Evolutionary conservation across 352 stramenopile species (phyloP).

Genomic region (Peronospora belbahrii): DNA sequence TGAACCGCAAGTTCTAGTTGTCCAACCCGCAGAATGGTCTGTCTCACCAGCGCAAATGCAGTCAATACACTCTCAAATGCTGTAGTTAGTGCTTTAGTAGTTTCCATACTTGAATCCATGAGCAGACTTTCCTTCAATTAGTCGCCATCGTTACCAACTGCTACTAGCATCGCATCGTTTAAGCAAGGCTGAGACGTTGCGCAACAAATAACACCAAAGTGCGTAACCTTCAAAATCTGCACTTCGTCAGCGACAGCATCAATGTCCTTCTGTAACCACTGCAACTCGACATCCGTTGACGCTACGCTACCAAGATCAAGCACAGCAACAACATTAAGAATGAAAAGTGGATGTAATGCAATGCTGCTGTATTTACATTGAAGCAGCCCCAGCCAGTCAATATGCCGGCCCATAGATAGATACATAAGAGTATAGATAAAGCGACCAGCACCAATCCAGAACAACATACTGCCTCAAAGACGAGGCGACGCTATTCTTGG

Average conservation of each 20-base stretch:
- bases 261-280: background rate
- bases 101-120: no score
- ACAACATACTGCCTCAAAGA: background rate
- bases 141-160: no score
- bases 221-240: no score
- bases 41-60: no score
- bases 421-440: constrained; percentile 34
- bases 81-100: no score
- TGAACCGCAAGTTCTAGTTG: no score
- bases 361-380: constrained; percentile 34
- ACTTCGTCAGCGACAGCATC: background rate
- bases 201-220: no score
- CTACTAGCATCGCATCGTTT: background rate
- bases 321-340: background rate
- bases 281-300: background rate
- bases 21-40: no score
- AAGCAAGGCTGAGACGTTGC: no score
- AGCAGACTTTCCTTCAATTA: no score
- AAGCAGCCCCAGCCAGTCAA: constrained; percentile 25
- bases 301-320: background rate
- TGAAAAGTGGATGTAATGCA: constrained; percentile 6
- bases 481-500: background rate
- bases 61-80: no score
- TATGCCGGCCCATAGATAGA: constrained; percentile 29
- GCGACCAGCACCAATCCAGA: constrained; percentile 8